Evolutionary conservation across 352 stramenopile genomes (phyloP).

Genomic region (Salisapilia sapeloensis): DNA sequence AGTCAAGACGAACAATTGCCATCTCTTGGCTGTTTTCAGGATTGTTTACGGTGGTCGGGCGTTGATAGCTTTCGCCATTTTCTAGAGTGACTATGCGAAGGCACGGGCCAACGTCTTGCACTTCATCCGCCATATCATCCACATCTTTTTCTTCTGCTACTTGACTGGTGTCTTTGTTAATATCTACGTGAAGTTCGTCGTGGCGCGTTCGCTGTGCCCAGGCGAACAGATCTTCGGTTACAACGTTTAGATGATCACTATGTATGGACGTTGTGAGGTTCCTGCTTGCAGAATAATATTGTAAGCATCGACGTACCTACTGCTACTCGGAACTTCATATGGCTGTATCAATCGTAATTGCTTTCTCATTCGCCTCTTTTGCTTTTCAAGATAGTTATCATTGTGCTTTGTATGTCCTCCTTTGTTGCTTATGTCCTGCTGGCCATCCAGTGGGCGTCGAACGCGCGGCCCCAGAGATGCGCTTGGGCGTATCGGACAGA

Average conservation of each 20-base stretch:
- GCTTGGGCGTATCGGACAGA: constrained; percentile 71
- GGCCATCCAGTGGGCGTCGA: constrained; percentile 42
- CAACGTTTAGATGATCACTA: constrained; percentile 26
- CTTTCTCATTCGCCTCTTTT: constrained; percentile 51
- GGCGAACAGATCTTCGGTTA: constrained; percentile 45
- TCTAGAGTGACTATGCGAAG: constrained; percentile 5
- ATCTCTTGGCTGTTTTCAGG: constrained; percentile 2
- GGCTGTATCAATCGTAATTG: constrained; percentile 43
- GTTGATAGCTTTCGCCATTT: constrained; percentile 2
- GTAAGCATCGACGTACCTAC: constrained; percentile 6
- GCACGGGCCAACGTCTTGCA: constrained; percentile 7
- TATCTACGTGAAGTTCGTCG: no score
- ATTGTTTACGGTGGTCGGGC: constrained; percentile 4
- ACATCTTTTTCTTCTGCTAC: constrained; percentile 3
- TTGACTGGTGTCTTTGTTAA: constrained; percentile 2
- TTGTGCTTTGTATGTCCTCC: constrained; percentile 1
- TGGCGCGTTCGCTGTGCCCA: constrained; percentile 20
- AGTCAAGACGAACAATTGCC: constrained; percentile 6
- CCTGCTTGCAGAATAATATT: neutral
- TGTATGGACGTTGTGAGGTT: neutral
- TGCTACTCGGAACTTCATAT: constrained; percentile 36
- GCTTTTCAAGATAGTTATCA: constrained; percentile 18
- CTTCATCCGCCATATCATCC: constrained; percentile 1
- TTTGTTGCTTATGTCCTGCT: constrained; percentile 1
- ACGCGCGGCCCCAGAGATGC: constrained; percentile 29